These are phyloP conservation scores for Amanita fuliginea DNA, from an alignment of 768 basidiomycete species.

Conservation along the genomic window DNA sequence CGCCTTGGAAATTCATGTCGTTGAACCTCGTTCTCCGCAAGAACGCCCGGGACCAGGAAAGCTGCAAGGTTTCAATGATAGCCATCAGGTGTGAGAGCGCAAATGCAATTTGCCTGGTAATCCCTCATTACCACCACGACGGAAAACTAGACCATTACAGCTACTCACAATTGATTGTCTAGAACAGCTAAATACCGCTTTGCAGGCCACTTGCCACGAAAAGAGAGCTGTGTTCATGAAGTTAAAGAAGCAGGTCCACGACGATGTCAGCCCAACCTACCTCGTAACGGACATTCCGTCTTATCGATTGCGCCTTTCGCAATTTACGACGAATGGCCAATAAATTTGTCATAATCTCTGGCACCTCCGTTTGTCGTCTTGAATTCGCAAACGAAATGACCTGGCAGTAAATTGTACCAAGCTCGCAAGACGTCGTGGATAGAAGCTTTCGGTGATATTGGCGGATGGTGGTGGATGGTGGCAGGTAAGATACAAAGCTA, in stretches of 20 bases:
- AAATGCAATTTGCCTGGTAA: constrained; percentile 50
- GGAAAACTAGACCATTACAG: neutral
- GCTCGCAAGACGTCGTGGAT: constrained; percentile 53
- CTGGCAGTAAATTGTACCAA: constrained; percentile 66
- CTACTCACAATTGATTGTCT: constrained; percentile 53
- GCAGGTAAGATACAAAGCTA: constrained; percentile 61
- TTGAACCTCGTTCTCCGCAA: constrained; percentile 66
- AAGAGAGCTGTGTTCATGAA: constrained; percentile 43
- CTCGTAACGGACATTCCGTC: constrained; percentile 56
- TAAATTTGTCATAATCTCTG: constrained; percentile 50
- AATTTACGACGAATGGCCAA: constrained; percentile 69
- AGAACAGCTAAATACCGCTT: constrained; percentile 61
- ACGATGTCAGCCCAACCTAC: constrained; percentile 21
- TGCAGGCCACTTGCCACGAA: constrained; percentile 71
- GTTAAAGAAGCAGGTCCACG: neutral
- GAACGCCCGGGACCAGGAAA: constrained; percentile 69
- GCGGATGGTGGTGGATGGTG: constrained; percentile 63
- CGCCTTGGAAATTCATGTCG: constrained; percentile 77
- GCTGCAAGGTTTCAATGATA: constrained; percentile 60
- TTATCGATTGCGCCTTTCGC: constrained; percentile 44
- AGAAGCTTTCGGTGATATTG: constrained; percentile 61
- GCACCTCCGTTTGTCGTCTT: constrained; percentile 36
- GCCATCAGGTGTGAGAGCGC: constrained; percentile 67
- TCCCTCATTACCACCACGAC: neutral
- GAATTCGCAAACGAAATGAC: constrained; percentile 64